Percentiles rank a stretch among this genome's conserved stretches.
Conservation (phyloP, 257 asterid genomes). For the Lantana camara region DNA sequence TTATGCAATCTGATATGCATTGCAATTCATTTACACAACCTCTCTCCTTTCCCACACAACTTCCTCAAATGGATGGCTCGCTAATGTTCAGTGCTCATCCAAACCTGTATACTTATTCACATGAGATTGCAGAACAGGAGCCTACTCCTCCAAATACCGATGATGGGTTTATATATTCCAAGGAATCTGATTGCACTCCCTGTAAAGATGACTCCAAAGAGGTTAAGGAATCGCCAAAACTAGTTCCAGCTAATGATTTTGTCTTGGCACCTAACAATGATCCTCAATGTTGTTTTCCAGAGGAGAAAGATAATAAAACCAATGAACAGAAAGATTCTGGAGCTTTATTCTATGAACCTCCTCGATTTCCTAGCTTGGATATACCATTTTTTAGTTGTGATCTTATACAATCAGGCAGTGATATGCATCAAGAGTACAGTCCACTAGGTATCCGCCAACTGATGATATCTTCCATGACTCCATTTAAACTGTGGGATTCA, state of each 20-base stretch:
- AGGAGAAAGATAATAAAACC: constrained; percentile 33
- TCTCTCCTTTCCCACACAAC: constrained; percentile 43
- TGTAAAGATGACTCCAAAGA: constrained; percentile 41
- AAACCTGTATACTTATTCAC: constrained; percentile 45
- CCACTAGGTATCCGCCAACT: constrained; percentile 94
- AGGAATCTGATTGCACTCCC: constrained; percentile 42
- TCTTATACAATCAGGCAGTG: constrained; percentile 70
- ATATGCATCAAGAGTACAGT: constrained; percentile 85
- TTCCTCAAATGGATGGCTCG: constrained; percentile 41
- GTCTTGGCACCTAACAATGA: constrained; percentile 41
- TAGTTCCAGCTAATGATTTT: constrained; percentile 62
- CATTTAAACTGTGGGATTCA: constrained; percentile 88
- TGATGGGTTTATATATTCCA: constrained; percentile 44
- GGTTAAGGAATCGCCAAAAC: constrained; percentile 45
- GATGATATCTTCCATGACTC: constrained; percentile 77
- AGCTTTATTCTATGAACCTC: constrained; percentile 82
- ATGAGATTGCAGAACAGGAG: constrained; percentile 42
- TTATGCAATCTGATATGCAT: constrained; percentile 47
- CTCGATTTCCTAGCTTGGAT: constrained; percentile 91
- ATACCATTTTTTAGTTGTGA: constrained; percentile 87
- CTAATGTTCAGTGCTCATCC: constrained; percentile 40
- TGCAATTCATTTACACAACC: constrained; percentile 50
- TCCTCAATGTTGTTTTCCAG: constrained; percentile 36
- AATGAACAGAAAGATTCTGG: constrained; percentile 62
- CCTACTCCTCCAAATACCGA: constrained; percentile 34